Base-by-base conservation (phyloP, 495 filamentous ascomycete genomes). In the Talaromyces proteolyticus region DNA sequence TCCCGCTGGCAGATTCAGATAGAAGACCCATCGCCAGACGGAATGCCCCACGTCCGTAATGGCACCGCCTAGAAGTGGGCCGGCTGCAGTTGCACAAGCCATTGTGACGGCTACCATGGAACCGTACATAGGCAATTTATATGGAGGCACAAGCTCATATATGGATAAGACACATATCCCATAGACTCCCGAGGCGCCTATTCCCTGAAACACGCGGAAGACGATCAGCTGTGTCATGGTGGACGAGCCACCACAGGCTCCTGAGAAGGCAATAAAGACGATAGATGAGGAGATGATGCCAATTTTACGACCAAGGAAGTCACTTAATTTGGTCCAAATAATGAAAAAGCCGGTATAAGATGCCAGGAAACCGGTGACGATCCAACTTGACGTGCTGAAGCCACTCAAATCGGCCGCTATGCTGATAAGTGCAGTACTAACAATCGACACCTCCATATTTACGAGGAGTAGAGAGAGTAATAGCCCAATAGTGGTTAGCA, bases 1-100 rank as follows among this genome's bases (percentile, higher is more conserved):
- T 23, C n/a, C n/a, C n/a, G n/a, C n/a, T 4, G 22, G 44, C 24
- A 20, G 23, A 34, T 87, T 87, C 57, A 87, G 72, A 60, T 76
- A 75, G 53, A 85, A 87, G 23, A 79, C 74, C 69, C 80, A 82
- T 44, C 76, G 59, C 85, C 84, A 87, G 3, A 60, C 58, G 6
- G 70, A 65, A n/a, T n/a, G n/a, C n/a, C n/a, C n/a, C 8, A 65
- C 55, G 29, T 76, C 67, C 0, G 79, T 71, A 38, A 88, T 78
- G 1, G 69, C 72, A 4, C 84, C 84, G 17, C 85, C 85, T 4
- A 87, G 59, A 4, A 87, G 61, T 1, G 84, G 84, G 0, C 69
- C 69, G 10, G 51, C 51, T 14, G 63, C 49, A 42, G 57, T 56
- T 19, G 69, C 66, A 7, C 78, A 44, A n/a, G 65, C 69, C 41